Base-by-base conservation (phyloP, 2,329 filamentous ascomycete genomes). In the Penicillium hordei region DNA sequence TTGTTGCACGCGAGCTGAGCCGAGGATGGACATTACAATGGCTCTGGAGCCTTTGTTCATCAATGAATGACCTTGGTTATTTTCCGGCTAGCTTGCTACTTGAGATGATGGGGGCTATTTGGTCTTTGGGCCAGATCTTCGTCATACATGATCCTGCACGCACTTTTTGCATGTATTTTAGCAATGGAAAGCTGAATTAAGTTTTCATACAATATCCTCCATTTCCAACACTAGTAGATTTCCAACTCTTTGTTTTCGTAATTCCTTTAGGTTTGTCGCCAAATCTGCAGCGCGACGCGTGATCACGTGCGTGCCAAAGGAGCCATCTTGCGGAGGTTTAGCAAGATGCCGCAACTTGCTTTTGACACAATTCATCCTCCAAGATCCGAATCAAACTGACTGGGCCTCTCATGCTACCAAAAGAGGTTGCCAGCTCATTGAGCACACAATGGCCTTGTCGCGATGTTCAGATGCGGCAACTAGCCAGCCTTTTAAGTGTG, bases 361-460 rank as follows among this genome's bases (percentile, higher is more conserved):
- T 45, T 48, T n/a, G n/a, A 27, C 27, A 55, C 38, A 13, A 44
- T 36, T 29, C 21, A 44, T 33, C 34, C 46, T 39, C 13, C 36
- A 38, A 43, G 52, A 27, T 23, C 15, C n/a, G 12, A 38, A 36
- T 17, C 12, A 52, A 43, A 33, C 42, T 3, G 21, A 21, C 23
- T 43, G 34, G 34, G 48, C n/a, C 49, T 43, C 52, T 48, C 21
- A 71, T 74, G 68, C 65, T 76, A 55, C 70, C 72, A 33, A 58
- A 60, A 34, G 71, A 78, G 25, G 59, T 76, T 51, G 62, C 68
- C 39, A 61, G 66, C 45, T 69, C 68, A n/a, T 57, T 79, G 53
- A 72, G 72, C 64, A 64, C 65, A 33, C 69, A 74, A 73, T 79
- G 76, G 72, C 76, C 76, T 13, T 79, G 76, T 65, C 73, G 78